A percentile compares a stretch with the other conserved stretches of the same genome.
phyloP scores from a whole-genome alignment of 331 rosid genomes.

The Spiraea crenata region DNA sequence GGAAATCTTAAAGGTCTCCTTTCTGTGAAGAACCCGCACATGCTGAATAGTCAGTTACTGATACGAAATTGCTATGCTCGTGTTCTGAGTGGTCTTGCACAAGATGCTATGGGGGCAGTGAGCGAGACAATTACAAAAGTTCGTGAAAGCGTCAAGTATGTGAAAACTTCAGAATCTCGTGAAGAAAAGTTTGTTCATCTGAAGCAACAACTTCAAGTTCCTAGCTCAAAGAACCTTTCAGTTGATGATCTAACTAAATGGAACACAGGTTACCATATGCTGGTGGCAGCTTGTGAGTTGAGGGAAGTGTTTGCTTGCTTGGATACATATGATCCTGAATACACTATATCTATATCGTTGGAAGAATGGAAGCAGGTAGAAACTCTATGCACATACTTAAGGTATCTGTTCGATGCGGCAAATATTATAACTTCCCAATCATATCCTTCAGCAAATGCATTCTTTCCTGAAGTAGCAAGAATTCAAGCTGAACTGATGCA shows the following conservation, averaged over 20 bases:
- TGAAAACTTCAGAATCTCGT: conserved; percentile 60
- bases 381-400: conserved; percentile 62
- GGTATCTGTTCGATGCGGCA: conserved; percentile 67
- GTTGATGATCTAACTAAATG: conserved; percentile 68
- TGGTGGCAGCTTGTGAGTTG: conserved; percentile 75
- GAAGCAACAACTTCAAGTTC: conserved; percentile 76
- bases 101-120: conserved; percentile 46
- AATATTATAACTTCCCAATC: conserved; percentile 43
- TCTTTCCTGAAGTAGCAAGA: conserved; percentile 65
- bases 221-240: conserved; percentile 53
- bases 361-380: conserved; percentile 79
- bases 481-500: conserved; percentile 60
- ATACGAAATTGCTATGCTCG: conserved; percentile 73
- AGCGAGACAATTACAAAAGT: conserved; percentile 53
- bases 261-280: conserved; percentile 88
- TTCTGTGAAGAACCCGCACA: conserved; percentile 59
- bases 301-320: conserved; percentile 83
- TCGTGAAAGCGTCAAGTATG: conserved; percentile 76
- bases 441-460: conserved; percentile 68
- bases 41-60: conserved; percentile 76
- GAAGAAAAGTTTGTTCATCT: conserved; percentile 69
- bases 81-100: conserved; percentile 70
- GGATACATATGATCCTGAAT: conserved; percentile 57
- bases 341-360: conserved; percentile 43
- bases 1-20: conserved; percentile 64